phyloP scores from a whole-genome alignment of 148 eudicot genomes.

The Camellia sinensis region DNA sequence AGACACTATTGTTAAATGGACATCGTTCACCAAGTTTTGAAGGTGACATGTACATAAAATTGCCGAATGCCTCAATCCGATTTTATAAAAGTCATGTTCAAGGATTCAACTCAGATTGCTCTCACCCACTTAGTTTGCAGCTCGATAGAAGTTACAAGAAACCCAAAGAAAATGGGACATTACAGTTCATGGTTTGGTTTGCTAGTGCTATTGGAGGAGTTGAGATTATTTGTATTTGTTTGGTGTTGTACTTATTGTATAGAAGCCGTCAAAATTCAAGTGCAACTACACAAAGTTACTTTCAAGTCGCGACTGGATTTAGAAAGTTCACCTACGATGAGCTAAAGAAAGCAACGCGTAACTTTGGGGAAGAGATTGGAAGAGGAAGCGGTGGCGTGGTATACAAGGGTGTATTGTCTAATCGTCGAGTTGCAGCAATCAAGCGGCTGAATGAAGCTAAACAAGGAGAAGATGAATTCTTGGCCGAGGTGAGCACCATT shows the following conservation, averaged over 20 bases:
- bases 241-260: conserved; percentile 10
- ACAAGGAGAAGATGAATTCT: not conserved
- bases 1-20: conserved; percentile 29
- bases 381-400: conserved; percentile 8
- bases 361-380: conserved; percentile 1
- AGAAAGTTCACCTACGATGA: conserved; percentile 16
- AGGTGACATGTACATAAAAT: conserved; percentile 17
- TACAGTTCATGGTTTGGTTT: conserved; percentile 24
- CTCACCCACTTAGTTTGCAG: not conserved
- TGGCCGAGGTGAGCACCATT: conserved; percentile 2
- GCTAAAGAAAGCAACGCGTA: not conserved
- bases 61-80: conserved; percentile 16
- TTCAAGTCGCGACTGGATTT: conserved; percentile 28
- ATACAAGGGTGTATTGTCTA: not conserved
- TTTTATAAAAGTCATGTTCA: not conserved
- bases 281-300: conserved; percentile 9
- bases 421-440: not conserved
- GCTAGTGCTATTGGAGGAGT: conserved; percentile 22
- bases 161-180: not conserved
- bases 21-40: not conserved
- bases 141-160: conserved; percentile 3
- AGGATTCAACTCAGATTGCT: conserved; percentile 14
- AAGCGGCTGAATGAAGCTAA: conserved; percentile 1
- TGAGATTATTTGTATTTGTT: conserved; percentile 16
- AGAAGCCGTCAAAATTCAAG: not conserved